phyloP scores from a whole-genome alignment of 1,139 yeast species.

The Suhomyces panamericanus region DNA sequence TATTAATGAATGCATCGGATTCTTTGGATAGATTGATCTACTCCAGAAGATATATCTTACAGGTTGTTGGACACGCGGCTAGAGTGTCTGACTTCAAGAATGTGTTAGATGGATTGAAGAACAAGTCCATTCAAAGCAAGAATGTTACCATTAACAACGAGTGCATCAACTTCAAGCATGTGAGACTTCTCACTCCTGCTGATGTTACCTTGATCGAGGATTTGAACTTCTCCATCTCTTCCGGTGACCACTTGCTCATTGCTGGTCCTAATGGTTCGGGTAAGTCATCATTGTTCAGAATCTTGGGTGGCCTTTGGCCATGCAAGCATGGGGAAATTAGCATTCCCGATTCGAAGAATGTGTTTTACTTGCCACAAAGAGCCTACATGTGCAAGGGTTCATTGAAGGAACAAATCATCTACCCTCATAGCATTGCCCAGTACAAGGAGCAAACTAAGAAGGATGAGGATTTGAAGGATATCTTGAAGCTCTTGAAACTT shows the following conservation, averaged over 20 bases:
- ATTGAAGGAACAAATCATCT: conserved; percentile 83
- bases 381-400: conserved; percentile 79
- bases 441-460: conserved; percentile 50
- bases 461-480: conserved; percentile 62
- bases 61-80: conserved; percentile 79
- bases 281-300: conserved; percentile 84
- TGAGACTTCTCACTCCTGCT: conserved; percentile 82
- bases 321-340: conserved; percentile 62
- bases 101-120: conserved; percentile 55
- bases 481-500: conserved; percentile 60
- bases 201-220: conserved; percentile 70
- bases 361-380: conserved; percentile 89
- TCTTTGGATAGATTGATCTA: conserved; percentile 87
- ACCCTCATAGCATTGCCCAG: conserved; percentile 71
- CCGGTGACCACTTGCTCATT: conserved; percentile 82
- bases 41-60: conserved; percentile 81
- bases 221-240: conserved; percentile 68
- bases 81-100: conserved; percentile 73
- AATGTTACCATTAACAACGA: conserved; percentile 51
- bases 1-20: conserved; percentile 81
- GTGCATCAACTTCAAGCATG: conserved; percentile 67
- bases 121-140: conserved; percentile 27
- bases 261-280: conserved; percentile 98
- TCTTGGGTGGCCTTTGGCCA: conserved; percentile 94
- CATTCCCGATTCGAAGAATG: conserved; percentile 67